These are phyloP conservation scores for Reutealis trisperma DNA, from an alignment of 345 rosid genomes.

Conservation along the genomic window DNA sequence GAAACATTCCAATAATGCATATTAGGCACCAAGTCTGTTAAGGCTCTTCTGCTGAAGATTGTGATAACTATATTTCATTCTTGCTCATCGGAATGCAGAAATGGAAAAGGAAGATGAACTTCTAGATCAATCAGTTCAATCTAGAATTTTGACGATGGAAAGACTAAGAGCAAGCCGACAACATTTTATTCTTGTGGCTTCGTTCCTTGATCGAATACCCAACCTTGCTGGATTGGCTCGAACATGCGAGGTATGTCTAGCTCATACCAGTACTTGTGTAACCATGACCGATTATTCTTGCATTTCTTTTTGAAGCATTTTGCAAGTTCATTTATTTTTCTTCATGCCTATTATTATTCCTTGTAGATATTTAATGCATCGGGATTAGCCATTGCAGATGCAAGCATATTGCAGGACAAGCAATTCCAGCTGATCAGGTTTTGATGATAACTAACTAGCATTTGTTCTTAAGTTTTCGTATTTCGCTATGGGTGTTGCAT, in stretches of 20 bases:
- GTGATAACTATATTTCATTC: not conserved
- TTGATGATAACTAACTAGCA: constrained; percentile 5
- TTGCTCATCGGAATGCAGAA: constrained; percentile 49
- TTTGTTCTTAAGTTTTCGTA: constrained; percentile 14
- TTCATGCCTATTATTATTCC: constrained; percentile 20
- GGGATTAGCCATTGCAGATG: constrained; percentile 73
- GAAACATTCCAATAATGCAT: not conserved
- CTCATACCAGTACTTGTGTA: not conserved
- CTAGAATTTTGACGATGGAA: constrained; percentile 66
- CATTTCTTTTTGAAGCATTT: not conserved
- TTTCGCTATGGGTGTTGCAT: not conserved
- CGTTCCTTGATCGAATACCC: constrained; percentile 87
- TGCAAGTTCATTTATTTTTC: not conserved
- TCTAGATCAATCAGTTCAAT: constrained; percentile 63
- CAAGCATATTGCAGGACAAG: constrained; percentile 67
- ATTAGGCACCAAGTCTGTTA: not conserved
- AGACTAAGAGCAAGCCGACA: constrained; percentile 65
- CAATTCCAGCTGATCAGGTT: constrained; percentile 97
- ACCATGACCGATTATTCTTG: not conserved
- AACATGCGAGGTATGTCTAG: constrained; percentile 75
- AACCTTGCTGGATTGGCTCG: constrained; percentile 96
- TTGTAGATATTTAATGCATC: constrained; percentile 81
- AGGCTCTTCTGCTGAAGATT: not conserved
- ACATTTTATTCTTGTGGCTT: constrained; percentile 82
- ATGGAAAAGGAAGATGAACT: constrained; percentile 86